These are phyloP conservation scores for Hymenoscyphus repandus DNA, from an alignment of 2,329 filamentous ascomycete genomes.

Conservation along the genomic window DNA sequence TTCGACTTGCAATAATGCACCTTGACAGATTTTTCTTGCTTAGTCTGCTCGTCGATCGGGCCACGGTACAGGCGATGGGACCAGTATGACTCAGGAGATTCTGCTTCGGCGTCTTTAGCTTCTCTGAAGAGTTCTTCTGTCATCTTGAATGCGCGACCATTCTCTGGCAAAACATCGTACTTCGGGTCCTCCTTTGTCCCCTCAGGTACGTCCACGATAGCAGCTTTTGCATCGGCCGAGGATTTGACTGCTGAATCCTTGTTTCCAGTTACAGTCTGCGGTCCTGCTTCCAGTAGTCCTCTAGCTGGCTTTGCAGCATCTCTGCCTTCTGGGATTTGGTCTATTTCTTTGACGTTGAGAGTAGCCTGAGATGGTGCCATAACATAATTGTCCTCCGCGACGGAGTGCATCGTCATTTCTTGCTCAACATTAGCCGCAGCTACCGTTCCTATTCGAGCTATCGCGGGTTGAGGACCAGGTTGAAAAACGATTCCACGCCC, in stretches of 20 bases:
- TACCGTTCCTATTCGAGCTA: constrained; percentile 19
- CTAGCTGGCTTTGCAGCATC: background rate
- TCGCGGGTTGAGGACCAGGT: constrained; percentile 9
- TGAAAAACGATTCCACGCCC: constrained; percentile 37
- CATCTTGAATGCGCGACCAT: constrained; percentile 43
- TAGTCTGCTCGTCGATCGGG: constrained; percentile 30
- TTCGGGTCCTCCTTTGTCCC: constrained; percentile 15
- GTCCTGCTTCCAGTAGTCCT: too few species aligned
- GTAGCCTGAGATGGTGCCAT: constrained; percentile 5
- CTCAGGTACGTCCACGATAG: background rate
- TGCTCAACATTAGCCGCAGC: constrained; percentile 12
- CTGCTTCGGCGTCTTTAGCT: constrained; percentile 43
- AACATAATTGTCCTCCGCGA: constrained; percentile 20
- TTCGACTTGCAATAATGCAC: constrained; percentile 74
- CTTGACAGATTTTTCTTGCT: constrained; percentile 47
- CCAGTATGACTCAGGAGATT: constrained; percentile 55
- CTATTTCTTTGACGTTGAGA: background rate
- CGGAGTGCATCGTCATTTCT: constrained; percentile 17
- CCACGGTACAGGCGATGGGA: constrained; percentile 62
- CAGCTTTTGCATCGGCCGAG: background rate
- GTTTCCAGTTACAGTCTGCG: too few species aligned
- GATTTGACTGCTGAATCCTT: too few species aligned
- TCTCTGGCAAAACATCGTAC: constrained; percentile 33
- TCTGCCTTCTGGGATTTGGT: background rate
- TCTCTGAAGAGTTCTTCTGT: constrained; percentile 40